phyloP scores from a whole-genome alignment of 352 stramenopile species.

The Globisporangium irregulare region DNA sequence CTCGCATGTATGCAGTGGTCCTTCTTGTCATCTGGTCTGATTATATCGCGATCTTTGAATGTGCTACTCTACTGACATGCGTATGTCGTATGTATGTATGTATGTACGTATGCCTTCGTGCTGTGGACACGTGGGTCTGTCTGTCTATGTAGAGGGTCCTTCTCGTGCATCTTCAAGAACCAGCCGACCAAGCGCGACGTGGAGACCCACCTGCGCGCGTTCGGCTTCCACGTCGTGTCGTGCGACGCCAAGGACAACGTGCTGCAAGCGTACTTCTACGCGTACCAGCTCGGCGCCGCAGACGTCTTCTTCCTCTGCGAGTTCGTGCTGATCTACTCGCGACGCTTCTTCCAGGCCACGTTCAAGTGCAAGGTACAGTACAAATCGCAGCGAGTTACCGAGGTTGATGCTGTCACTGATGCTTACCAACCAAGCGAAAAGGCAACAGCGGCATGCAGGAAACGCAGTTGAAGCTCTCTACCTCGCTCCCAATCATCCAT shows the following conservation, averaged over 20 bases:
- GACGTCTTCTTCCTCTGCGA: conserved; percentile 64
- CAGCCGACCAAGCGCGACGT: conserved; percentile 42
- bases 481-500: conserved; percentile 6
- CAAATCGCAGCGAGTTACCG: neutral
- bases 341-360: conserved; percentile 78
- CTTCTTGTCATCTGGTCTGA: conserved; percentile 5
- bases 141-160: conserved; percentile 45
- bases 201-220: conserved; percentile 34
- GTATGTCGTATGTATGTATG: neutral
- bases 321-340: conserved; percentile 69
- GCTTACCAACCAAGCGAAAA: neutral
- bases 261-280: conserved; percentile 74
- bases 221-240: conserved; percentile 59
- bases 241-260: conserved; percentile 52
- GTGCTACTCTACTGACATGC: conserved; percentile 18
- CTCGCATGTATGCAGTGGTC: neutral
- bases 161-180: conserved; percentile 69
- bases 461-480: neutral
- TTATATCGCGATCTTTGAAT: conserved; percentile 6
- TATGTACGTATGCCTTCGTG: neutral
- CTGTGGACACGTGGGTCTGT: neutral
- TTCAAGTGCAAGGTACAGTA: conserved; percentile 75
- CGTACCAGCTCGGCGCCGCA: conserved; percentile 35
- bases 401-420: neutral
- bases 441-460: neutral